Evolutionary conservation across 2,329 filamentous ascomycete genomes (phyloP).

Genomic region (Dactylonectria estremocensis): DNA sequence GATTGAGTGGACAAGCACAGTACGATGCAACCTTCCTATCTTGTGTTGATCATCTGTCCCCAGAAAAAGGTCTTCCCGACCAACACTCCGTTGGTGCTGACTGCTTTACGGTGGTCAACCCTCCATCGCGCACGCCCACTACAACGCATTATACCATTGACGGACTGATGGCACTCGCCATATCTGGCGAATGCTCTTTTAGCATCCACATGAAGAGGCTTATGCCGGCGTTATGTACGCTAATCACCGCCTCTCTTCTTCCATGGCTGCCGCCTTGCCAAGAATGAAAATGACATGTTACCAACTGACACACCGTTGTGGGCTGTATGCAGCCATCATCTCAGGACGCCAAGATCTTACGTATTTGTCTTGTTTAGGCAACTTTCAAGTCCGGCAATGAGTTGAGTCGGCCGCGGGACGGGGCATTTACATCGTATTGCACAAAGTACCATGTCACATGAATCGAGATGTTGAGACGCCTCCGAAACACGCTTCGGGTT

Average conservation of each 20-base stretch:
- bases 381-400: neutral
- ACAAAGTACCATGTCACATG: neutral
- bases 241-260: neutral
- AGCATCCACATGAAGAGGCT: too few relatives aligned
- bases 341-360: neutral
- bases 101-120: neutral
- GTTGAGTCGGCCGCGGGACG: neutral
- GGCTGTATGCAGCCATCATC: neutral
- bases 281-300: neutral
- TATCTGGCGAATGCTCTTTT: too few relatives aligned
- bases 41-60: neutral
- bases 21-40: neutral
- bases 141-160: neutral
- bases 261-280: neutral
- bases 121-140: neutral
- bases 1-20: neutral
- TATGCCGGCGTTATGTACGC: too few relatives aligned
- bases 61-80: neutral
- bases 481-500: neutral
- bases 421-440: neutral
- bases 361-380: neutral
- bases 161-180: neutral
- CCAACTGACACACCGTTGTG: neutral
- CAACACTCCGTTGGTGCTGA: neutral
- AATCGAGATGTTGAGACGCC: neutral